Evolutionary conservation across 129 eudicot species (phyloP).

Genomic region (Smallanthus sonchifolius): DNA sequence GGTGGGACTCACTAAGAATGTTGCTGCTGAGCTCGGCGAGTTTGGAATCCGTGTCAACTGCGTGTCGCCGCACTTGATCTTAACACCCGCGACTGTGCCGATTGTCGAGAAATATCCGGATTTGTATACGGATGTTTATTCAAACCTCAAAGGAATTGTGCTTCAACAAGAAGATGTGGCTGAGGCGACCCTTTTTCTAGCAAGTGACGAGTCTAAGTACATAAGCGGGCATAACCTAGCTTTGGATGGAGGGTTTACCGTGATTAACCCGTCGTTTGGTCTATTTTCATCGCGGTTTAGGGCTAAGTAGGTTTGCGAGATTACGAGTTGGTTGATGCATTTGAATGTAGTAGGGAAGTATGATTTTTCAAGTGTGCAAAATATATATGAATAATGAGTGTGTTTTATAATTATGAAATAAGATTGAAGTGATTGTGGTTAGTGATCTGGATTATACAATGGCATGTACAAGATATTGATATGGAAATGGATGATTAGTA

Average conservation of each 20-base stretch:
- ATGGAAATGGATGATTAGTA: too few relatives aligned
- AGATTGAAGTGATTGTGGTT: neutral
- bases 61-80: conserved; percentile 17
- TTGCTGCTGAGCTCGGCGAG: conserved; percentile 30
- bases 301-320: neutral
- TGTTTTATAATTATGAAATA: neutral
- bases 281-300: conserved; percentile 3
- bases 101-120: neutral
- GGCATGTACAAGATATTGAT: too few relatives aligned
- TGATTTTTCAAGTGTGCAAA: neutral
- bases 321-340: neutral
- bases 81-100: neutral
- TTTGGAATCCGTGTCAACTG: conserved; percentile 30
- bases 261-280: conserved; percentile 18
- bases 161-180: conserved; percentile 16
- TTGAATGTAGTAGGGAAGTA: neutral
- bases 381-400: neutral
- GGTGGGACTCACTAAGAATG: conserved; percentile 30
- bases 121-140: neutral
- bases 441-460: neutral
- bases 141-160: conserved; percentile 19
- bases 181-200: conserved; percentile 11
- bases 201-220: conserved; percentile 23
- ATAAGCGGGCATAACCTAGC: conserved; percentile 24
- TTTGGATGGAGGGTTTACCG: conserved; percentile 25